Evolutionary conservation across 1,284 basidiomycete genomes (phyloP).

Genomic region (Ganoderma resinaceum): DNA sequence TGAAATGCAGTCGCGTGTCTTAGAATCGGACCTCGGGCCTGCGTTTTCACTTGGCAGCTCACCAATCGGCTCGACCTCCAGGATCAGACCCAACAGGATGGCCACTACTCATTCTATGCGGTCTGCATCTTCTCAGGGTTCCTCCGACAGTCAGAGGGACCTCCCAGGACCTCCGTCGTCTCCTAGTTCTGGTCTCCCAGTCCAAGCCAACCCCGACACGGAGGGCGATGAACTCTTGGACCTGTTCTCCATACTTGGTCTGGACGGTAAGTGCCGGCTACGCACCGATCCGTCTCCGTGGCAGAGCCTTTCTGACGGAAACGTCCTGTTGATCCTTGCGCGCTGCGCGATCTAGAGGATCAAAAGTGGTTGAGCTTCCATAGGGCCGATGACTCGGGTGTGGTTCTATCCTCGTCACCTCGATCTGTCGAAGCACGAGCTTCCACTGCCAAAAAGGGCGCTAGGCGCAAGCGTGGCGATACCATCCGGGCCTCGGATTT

Average conservation of each 20-base stretch:
- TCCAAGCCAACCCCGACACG: constrained; percentile 16
- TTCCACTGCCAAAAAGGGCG: constrained; percentile 23
- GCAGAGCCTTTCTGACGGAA: background rate
- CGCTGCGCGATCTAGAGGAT: constrained; percentile 20
- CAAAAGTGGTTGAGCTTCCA: constrained; percentile 23
- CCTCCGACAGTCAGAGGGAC: constrained; percentile 13
- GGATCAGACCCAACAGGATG: constrained; percentile 1
- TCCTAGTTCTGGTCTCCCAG: constrained; percentile 9
- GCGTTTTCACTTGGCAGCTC: constrained; percentile 25
- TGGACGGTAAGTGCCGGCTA: constrained; percentile 38
- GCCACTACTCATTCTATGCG: background rate
- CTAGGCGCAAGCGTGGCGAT: constrained; percentile 50
- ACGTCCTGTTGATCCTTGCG: background rate
- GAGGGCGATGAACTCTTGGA: constrained; percentile 40
- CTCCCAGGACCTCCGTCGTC: constrained; percentile 3
- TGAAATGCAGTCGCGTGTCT: constrained; percentile 6
- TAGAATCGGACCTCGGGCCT: constrained; percentile 20
- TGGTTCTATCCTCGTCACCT: constrained; percentile 16
- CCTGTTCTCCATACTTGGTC: constrained; percentile 40
- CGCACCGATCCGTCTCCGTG: too few relatives aligned
- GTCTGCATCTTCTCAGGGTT: background rate
- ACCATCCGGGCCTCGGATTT: constrained; percentile 58
- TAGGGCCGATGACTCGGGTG: constrained; percentile 25
- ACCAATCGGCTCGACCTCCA: background rate
- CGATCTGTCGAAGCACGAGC: constrained; percentile 2